These are phyloP conservation scores for Mucor velutinosus DNA, from an alignment of 371 early-diverging fungal species.

Conservation along the genomic window DNA sequence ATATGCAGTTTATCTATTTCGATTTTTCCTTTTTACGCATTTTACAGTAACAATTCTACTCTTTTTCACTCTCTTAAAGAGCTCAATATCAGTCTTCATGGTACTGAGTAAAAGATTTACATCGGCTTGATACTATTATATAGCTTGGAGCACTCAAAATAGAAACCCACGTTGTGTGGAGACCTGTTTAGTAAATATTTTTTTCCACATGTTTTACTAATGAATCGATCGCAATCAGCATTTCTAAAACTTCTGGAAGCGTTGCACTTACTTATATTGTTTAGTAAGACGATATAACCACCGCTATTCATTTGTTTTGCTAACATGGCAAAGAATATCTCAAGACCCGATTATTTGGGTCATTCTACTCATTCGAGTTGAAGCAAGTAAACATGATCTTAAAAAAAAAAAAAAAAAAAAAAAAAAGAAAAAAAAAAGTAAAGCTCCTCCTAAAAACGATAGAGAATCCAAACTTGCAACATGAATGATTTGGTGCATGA, in stretches of 20 bases:
- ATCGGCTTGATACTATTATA: not conserved
- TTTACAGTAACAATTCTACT: not conserved
- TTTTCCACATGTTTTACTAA: constrained; percentile 1
- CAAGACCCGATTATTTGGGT: not conserved
- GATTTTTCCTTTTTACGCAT: not conserved
- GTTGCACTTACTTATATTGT: not conserved
- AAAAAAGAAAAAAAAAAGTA: not conserved
- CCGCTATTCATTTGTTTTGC: not conserved
- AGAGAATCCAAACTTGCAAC: not conserved
- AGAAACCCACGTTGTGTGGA: not conserved
- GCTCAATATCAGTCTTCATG: not conserved
- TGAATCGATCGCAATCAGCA: not conserved
- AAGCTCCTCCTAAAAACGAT: not conserved
- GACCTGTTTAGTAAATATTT: not conserved
- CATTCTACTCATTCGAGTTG: not conserved
- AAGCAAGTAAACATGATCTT: not conserved
- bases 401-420: not conserved
- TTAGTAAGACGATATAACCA: not conserved
- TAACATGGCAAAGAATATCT: not conserved
- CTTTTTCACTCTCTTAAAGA: not conserved
- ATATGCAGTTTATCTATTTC: not conserved
- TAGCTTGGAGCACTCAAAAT: not conserved
- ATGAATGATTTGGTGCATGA: not conserved
- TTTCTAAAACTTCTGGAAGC: not conserved
- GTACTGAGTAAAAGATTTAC: not conserved